Evolutionary conservation across 2,329 filamentous ascomycete genomes (phyloP), one percentile per base, ranked within the genome.

Genomic region (Sporothrix phasma): DNA sequence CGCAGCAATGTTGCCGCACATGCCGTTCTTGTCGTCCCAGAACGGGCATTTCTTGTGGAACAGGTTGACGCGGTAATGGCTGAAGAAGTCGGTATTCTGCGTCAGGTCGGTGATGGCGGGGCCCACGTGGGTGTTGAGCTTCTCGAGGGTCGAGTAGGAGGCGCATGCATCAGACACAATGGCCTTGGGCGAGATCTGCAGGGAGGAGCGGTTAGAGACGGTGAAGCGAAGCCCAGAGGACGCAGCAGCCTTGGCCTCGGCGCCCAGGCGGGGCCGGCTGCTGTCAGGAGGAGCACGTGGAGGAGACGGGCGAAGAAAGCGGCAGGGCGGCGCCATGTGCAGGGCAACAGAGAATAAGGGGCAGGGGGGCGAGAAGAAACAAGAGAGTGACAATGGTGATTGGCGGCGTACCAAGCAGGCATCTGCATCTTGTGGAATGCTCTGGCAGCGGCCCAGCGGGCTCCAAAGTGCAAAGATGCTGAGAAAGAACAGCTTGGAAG

Each of bases 1-100:
- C 90, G 74, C 94, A 99, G 92, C 94, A 70, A 96, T 92, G 76
- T 99, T 99, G 68, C 92, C 94, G 76, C 94, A 99, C 82, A 97
- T 90, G 74, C 90, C 90, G 75, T 89, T 88, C 67, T 92, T 88
- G 74, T 99, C 94, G 72, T 87, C 85, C 93, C 94, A 99, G 74
- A 97, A 99, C 0, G 94, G 94, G 72, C 94, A 99, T 76, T 85
- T 86, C 76, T 94, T 96, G 76, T 95, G 89, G 76, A 91, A 99
- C 22, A 99, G 83, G 74, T 97, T 97, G 53, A 99, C 79, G 65
- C 94, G 88, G 78, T 97, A 99, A 76, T 97, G 92, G 62, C 93
- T 93, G 77, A 99, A 99, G 82, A 97, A 99, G 76, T 99, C 94
- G 74, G 93, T 96, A 62, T 89, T 86, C 70, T 85, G 85, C 0